A percentile compares a stretch with the other conserved stretches of the same genome.
phyloP scores from a whole-genome alignment of 768 basidiomycete species.

The Rhodotorula babjevae region DNA sequence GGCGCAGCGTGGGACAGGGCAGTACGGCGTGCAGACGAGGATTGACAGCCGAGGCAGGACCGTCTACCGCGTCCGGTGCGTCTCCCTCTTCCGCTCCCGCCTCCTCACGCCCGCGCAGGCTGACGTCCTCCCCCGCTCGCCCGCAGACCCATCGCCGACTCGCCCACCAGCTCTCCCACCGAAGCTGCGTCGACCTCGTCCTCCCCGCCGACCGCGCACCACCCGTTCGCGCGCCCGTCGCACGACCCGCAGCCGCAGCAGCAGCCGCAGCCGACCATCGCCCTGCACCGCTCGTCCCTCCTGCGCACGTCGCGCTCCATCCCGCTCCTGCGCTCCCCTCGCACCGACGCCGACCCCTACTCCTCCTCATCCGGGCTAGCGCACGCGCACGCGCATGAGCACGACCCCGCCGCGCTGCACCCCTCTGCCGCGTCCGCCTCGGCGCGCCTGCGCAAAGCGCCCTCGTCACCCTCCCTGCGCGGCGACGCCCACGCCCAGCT shows the following conservation, averaged over 20 bases:
- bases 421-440: background rate
- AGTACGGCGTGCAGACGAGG: constrained; percentile 23
- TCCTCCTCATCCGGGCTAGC: too few relatives aligned
- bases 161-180: background rate
- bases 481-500: background rate
- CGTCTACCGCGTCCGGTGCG: constrained; percentile 39
- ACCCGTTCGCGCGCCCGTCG: constrained; percentile 23
- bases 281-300: background rate
- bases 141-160: background rate
- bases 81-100: background rate
- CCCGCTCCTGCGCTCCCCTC: constrained; percentile 11
- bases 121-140: background rate
- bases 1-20: background rate
- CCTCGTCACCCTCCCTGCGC: constrained; percentile 1
- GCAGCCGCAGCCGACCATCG: background rate
- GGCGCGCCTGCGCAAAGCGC: background rate
- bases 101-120: background rate
- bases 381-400: background rate
- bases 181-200: background rate
- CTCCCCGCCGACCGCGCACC: background rate
- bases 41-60: constrained; percentile 29
- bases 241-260: background rate
- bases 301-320: constrained; percentile 31
- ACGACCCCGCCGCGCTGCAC: background rate
- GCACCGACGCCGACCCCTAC: too few relatives aligned